phyloP scores from a whole-genome alignment of 1,139 yeast genomes.

The Debaryomyces fabryi region DNA sequence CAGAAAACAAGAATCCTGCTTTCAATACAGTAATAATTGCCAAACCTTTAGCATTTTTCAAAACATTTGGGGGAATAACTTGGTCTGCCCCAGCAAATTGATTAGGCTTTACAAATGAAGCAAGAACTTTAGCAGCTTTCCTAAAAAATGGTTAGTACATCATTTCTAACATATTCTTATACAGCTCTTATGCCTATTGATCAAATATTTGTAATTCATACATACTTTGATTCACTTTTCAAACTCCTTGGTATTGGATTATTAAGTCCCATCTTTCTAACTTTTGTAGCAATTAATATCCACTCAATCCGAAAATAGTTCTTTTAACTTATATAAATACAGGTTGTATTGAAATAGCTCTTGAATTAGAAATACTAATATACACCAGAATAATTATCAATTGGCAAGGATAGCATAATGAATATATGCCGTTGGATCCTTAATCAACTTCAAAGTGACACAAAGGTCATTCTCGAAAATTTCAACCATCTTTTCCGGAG shows the following conservation, averaged over 20 bases:
- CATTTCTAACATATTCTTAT: neutral
- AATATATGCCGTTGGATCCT: slow-evolving; percentile 6
- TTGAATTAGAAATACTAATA: neutral
- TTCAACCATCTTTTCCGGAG: neutral
- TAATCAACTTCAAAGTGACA: slow-evolving; percentile 2
- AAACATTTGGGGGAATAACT: slow-evolving; percentile 86
- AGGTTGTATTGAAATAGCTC: neutral
- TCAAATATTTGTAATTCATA: slow-evolving; percentile 17
- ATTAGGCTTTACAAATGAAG: slow-evolving; percentile 94
- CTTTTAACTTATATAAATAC: neutral
- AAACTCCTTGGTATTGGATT: slow-evolving; percentile 95
- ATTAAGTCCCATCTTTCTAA: slow-evolving; percentile 57
- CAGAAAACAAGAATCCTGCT: slow-evolving; percentile 95
- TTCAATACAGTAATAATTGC: slow-evolving; percentile 90
- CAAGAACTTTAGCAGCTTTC: slow-evolving; percentile 92
- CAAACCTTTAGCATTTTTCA: slow-evolving; percentile 89
- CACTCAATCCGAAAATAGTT: neutral
- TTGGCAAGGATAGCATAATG: slow-evolving; percentile 3
- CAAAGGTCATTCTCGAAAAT: neutral
- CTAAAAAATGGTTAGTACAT: slow-evolving; percentile 33
- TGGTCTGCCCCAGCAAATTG: slow-evolving; percentile 88
- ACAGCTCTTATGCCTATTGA: neutral
- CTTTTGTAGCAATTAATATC: neutral
- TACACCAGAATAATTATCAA: neutral
- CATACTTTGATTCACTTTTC: slow-evolving; percentile 83